Evolutionary conservation across 345 rosid species (phyloP), one percentile per base, ranked within the genome.

Genomic region (Lepidium africanum): DNA sequence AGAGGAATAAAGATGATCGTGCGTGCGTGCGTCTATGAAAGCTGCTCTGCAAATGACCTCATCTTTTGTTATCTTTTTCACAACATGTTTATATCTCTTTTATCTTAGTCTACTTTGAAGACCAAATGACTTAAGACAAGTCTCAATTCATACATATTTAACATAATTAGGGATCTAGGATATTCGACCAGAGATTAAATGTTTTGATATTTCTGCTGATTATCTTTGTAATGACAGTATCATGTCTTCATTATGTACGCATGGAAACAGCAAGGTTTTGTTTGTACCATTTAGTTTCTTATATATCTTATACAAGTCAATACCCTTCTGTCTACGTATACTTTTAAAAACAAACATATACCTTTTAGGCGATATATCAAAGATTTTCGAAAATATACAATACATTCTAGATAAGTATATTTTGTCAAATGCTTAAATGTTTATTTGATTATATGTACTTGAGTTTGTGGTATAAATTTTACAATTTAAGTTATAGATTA

Each of bases 21-120:
- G 77, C 73, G 27, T 25, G 27, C 27, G 72, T 65, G 77, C 48
- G 73, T 67, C 36, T 59, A 52, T 67, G 59, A 47, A 74, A 74
- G 67, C 56, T 51, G 48, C 48, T 15, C 17, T 60, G 60, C 60
- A 19, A 27, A 33, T 65, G 67, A 73, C 32, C 59, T 49, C 72
- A 48, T 66, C 67, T 15, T 67, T 65, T 58, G 42, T 47, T 21
- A 21, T 21, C 23, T 21, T n/a, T n/a, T n/a, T n/a, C n/a, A n/a
- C n/a, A n/a, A n/a, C n/a, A n/a, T n/a, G n/a, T n/a, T n/a, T n/a
- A n/a, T n/a, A n/a, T n/a, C n/a, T 38, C 50, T 16, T 65, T 56
- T 54, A 17, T 43, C 5, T n/a, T n/a, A n/a, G n/a, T n/a, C n/a
- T n/a, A n/a, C n/a, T n/a, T n/a, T n/a, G n/a, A n/a, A n/a, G n/a